Conservation (phyloP, 768 basidiomycete species). For the Lentinula guzmanii region DNA sequence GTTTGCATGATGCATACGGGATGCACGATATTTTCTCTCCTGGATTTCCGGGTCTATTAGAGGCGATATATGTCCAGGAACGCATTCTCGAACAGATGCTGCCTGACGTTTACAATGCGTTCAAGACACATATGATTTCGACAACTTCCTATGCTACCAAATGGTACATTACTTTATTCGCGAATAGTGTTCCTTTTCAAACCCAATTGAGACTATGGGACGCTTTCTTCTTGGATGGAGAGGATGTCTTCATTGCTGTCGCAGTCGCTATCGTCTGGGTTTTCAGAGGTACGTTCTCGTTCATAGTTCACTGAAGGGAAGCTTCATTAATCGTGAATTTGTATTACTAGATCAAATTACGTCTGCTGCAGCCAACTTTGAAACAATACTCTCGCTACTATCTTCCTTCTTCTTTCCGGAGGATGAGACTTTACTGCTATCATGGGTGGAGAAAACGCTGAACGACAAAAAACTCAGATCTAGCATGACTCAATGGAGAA, state of each 20-base stretch:
- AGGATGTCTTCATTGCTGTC: constrained; percentile 81
- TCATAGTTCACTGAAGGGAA: neutral
- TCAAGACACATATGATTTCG: constrained; percentile 84
- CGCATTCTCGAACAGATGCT: constrained; percentile 80
- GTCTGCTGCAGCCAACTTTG: constrained; percentile 74
- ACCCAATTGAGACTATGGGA: constrained; percentile 95
- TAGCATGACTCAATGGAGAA: constrained; percentile 71
- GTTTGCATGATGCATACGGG: constrained; percentile 83
- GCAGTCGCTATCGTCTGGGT: constrained; percentile 89
- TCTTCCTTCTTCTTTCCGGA: constrained; percentile 95
- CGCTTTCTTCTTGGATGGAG: constrained; percentile 84
- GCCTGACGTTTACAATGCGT: constrained; percentile 83
- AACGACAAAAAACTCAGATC: constrained; percentile 59
- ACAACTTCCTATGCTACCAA: constrained; percentile 96
- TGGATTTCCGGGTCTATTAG: constrained; percentile 93
- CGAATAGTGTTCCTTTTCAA: constrained; percentile 93
- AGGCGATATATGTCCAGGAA: constrained; percentile 96
- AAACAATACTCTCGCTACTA: constrained; percentile 84
- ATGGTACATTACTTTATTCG: constrained; percentile 98
- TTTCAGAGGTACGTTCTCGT: constrained; percentile 60
- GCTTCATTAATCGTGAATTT: neutral
- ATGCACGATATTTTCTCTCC: constrained; percentile 89
- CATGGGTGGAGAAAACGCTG: constrained; percentile 69
- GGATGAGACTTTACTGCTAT: constrained; percentile 75
- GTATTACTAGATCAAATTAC: constrained; percentile 77